phyloP scores from a whole-genome alignment of 139 green algal species.

The Marvania coccoides region DNA sequence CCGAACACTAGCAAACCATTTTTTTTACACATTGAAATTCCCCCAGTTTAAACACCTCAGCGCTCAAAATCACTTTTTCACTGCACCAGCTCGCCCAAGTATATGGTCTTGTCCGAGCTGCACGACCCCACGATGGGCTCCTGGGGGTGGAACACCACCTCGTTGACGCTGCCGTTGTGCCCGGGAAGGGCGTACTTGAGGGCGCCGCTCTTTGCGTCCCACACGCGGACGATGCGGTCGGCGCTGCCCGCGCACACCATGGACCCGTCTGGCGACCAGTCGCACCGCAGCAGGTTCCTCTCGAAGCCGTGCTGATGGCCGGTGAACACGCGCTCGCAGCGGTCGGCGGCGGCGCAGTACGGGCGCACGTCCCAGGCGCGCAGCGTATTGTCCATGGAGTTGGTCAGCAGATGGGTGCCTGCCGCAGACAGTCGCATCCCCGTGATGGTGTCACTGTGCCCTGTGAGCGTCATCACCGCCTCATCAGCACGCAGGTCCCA shows the following conservation, averaged over 20 bases:
- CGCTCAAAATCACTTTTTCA: conserved; percentile 14
- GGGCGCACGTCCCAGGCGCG: conserved; percentile 77
- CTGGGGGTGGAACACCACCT: conserved; percentile 90
- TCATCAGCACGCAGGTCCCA: conserved; percentile 81
- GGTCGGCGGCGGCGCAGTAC: conserved; percentile 79
- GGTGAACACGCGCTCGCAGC: conserved; percentile 60
- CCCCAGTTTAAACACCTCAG: neutral
- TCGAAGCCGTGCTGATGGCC: conserved; percentile 89
- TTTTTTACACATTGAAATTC: neutral
- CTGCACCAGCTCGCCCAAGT: conserved; percentile 70
- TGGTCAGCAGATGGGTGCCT: conserved; percentile 83
- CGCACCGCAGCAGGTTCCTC: conserved; percentile 85
- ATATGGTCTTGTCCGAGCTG: conserved; percentile 72
- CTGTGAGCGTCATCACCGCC: conserved; percentile 51
- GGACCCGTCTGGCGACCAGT: conserved; percentile 78
- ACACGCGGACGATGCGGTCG: conserved; percentile 80
- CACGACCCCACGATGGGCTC: conserved; percentile 75
- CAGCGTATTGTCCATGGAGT: conserved; percentile 96
- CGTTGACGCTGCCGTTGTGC: conserved; percentile 88
- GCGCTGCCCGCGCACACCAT: conserved; percentile 67
- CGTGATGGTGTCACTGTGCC: conserved; percentile 74
- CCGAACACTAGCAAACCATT: neutral
- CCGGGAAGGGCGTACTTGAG: conserved; percentile 87
- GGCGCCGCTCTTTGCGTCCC: conserved; percentile 44
- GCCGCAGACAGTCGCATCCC: conserved; percentile 76